Evolutionary conservation across 2,329 filamentous ascomycete species (phyloP), one percentile per base, ranked within the genome.

Genomic region (Paramyrothecium roridum): DNA sequence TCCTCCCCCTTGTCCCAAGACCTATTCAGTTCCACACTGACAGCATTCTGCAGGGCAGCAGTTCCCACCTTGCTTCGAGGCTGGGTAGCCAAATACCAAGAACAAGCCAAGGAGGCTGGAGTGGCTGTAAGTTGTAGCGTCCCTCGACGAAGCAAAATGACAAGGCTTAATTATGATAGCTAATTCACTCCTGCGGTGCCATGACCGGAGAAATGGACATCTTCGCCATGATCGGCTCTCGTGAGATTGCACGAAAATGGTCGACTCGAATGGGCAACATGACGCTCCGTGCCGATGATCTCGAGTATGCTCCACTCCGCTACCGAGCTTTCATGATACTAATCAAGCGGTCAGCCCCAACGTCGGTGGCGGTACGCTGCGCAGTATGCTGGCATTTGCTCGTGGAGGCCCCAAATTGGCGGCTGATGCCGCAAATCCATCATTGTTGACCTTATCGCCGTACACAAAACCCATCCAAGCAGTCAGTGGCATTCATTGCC

Each of bases 131-230:
- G n/a, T n/a, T n/a, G n/a, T n/a, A n/a, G n/a, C n/a, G n/a, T n/a
- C n/a, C n/a, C n/a, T n/a, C n/a, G n/a, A n/a, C n/a, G n/a, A n/a
- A n/a, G n/a, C n/a, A n/a, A n/a, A n/a, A n/a, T n/a, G n/a, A n/a
- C n/a, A n/a, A n/a, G n/a, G 37, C n/a, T 4, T 16, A 17, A 13
- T 43, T 19, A 8, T 19, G 10, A 40, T 3, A 45, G 50, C 37
- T 52, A n/a, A 52, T 52, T 40, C 50, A 52, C 26, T 52, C 50
- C n/a, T 52, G 50, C 33, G 50, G 50, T 12, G 50, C 34, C 23
- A 52, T 52, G 50, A 12, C 50, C 22, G 50, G 30, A 4, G 50
- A 52, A 20, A 52, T 52, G 50, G 50, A 52, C 26, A 26, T 52
- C 10, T 52, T 52, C 11, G 50, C 50, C n/a, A 52, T 40, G 10